These are phyloP conservation scores for Agrostemma githago DNA, from an alignment of 148 eudicot species.

Conservation along the genomic window DNA sequence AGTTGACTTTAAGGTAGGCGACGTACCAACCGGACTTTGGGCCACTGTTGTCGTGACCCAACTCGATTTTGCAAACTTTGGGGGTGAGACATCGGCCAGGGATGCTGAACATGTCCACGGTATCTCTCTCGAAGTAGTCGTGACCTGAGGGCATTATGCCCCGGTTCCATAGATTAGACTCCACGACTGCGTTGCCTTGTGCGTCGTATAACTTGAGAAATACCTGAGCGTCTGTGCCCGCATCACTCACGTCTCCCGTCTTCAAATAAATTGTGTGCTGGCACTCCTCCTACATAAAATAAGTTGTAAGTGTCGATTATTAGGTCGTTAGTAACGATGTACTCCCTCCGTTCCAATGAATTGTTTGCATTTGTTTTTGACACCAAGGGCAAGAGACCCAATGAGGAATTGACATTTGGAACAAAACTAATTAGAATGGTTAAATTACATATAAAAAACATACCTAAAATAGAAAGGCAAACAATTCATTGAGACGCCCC, in stretches of 20 bases:
- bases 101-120: background rate
- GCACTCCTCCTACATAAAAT: background rate
- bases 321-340: too few relatives aligned
- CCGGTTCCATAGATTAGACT: background rate
- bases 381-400: too few relatives aligned
- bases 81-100: background rate
- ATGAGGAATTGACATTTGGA: too few relatives aligned
- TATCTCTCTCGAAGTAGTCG: background rate
- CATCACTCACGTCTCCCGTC: background rate
- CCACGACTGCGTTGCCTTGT: background rate
- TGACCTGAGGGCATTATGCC: background rate
- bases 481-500: too few relatives aligned
- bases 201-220: background rate
- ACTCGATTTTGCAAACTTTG: background rate
- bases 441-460: too few relatives aligned
- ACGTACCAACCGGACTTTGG: background rate
- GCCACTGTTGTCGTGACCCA: background rate
- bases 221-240: background rate
- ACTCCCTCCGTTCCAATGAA: too few relatives aligned
- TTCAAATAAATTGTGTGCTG: background rate
- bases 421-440: too few relatives aligned
- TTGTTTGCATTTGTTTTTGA: too few relatives aligned
- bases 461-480: too few relatives aligned
- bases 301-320: too few relatives aligned
- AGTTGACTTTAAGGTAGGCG: background rate